Percentiles rank a stretch among this genome's conserved stretches.
phyloP scores from a whole-genome alignment of 73 alveolate genomes.

The Tetrahymena malaccensis region DNA sequence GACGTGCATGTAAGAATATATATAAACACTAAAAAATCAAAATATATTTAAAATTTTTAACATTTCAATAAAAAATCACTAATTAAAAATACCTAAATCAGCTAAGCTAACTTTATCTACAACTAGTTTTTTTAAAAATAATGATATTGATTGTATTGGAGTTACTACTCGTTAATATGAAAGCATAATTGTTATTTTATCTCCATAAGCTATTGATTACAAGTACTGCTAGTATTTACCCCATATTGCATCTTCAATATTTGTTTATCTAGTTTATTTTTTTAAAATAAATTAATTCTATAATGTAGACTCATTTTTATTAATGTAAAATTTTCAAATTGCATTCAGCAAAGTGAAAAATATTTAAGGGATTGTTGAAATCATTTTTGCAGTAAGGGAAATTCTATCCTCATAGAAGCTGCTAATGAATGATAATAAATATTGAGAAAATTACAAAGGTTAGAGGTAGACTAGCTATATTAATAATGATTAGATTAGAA shows the following conservation, averaged over 20 bases:
- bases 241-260: background rate
- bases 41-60: no score
- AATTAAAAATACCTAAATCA: background rate
- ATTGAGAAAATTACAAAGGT: background rate
- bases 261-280: background rate
- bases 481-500: background rate
- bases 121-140: background rate
- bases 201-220: background rate
- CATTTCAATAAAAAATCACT: background rate
- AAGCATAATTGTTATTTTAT: background rate
- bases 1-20: no score
- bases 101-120: background rate
- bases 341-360: no score
- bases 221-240: background rate
- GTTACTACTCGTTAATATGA: background rate
- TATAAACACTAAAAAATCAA: background rate
- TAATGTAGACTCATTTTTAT: no score
- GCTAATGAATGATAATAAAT: no score
- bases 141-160: background rate
- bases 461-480: background rate
- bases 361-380: no score
- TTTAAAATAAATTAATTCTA: background rate
- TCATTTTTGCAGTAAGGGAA: no score
- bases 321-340: no score
- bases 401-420: background rate